Base-by-base conservation (phyloP, 192 early-diverging fungal genomes). In the Podila epigama region DNA sequence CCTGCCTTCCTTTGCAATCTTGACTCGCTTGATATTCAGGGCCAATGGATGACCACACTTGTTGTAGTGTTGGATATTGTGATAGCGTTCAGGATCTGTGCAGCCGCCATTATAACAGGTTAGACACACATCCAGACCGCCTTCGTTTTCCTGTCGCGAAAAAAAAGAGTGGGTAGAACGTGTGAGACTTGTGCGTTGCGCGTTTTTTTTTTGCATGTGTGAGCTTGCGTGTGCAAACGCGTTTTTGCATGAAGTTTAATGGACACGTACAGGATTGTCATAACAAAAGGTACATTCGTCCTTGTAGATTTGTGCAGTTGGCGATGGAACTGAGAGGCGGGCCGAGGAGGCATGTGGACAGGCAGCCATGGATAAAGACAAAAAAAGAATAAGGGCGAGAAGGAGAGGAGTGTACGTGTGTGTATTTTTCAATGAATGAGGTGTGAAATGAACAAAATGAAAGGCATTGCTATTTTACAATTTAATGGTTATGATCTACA, bases 241-340 rank as follows among this genome's bases (percentile, higher is more conserved):
- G 53, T 32, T 27, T 32, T 33, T 31, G 37, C 44, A 61, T 58
- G 22, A n/a, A 35, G 16, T 16, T 33, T 27, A 32, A 4, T 12
- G 2, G n/a, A 48, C n/a, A 39, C 65, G 48, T 64, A 77, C 73
- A 35, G 73, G 73, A 18, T 66, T 68, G 79, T 95, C 93, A 84
- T 96, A 98, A 83, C 97, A 98, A 51, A 91, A 84, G 20, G 94
- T 95, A 81, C 96, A 98, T 81, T 98, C 97, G 60, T 98, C 96
- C 82, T 97, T 98, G 88, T 95, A 85, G 22, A 95, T 81, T 58
- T 85, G 69, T 31, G 82, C 83, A 29, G 69, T 70, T 3, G 85
- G 64, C 4, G 75, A 70, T 42, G 86, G 83, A 37, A 79, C 69
- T 1, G 69, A 58, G 22, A 88, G 60, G 31, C 62, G 55, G n/a